Evolutionary conservation across 2,329 filamentous ascomycete species (phyloP), one percentile per base, ranked within the genome.

Genomic region (Amylocarpus encephaloides): DNA sequence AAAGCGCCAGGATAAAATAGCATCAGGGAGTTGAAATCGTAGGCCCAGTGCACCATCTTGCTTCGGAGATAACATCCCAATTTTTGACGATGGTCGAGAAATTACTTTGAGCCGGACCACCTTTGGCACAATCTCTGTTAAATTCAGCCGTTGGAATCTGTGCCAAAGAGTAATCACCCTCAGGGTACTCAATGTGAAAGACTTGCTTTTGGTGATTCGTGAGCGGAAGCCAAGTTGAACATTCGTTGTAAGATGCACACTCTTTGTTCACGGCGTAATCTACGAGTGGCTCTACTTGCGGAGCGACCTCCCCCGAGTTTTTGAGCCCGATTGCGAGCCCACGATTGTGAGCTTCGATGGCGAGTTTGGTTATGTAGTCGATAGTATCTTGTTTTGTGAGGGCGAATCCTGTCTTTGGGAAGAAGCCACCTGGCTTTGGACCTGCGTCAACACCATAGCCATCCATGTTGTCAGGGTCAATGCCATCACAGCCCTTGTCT

Each of bases 221-320:
- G 16, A 39, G 39, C 6, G 33, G 44, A 6, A 38, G 9, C 6
- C 29, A 29, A 15, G 86, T 30, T 26, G 72, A 71, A 5, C 74
- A 75, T 7, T 73, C 59, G 50, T 83, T 74, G 60, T 86, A 86
- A 62, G 82, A 59, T 13, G 75, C 73, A 63, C 85, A 88, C 67
- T 86, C 76, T 70, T 88, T 84, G 65, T 86, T 85, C 58, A 88
- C 82, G 6, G 73, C 76, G 67, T 83, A 88, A 60, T 85, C 72
- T 45, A 85, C 76, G 5, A 75, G 65, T 26, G 70, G 64, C 5
- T 74, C 50, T 6, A 76, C 68, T 2, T 68, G 59, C 1, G 60
- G 51, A 49, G 87, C 78, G 54, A 88, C 82, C 36, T 69, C 72
- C 11, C 72, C 78, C 1, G 79, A 80, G 62, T 88, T 88, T 68